Conservation (phyloP, 148 eudicot species). For the Nyssa sinensis region DNA sequence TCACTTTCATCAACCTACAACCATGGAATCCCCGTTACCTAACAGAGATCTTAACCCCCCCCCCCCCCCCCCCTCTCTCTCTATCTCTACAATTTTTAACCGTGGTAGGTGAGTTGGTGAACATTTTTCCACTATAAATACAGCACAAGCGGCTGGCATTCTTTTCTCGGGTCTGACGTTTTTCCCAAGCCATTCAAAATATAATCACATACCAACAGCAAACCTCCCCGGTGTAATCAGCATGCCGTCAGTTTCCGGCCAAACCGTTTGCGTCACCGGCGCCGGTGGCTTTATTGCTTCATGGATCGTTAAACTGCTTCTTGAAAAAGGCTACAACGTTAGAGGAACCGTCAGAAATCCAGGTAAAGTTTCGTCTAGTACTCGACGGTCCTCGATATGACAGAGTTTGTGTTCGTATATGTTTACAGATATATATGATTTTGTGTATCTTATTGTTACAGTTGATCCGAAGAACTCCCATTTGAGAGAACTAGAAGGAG, state of each 20-base stretch:
- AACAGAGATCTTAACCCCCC: too few relatives aligned
- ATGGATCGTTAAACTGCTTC: constrained; percentile 81
- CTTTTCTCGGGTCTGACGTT: background rate
- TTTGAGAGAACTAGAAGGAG: constrained; percentile 85
- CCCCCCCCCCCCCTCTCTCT: background rate
- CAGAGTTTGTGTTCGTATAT: background rate
- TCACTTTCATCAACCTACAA: too few relatives aligned
- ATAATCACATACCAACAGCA: background rate
- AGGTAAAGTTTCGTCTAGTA: constrained; percentile 39
- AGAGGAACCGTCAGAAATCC: constrained; percentile 90
- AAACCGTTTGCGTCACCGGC: constrained; percentile 81
- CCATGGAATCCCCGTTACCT: too few relatives aligned
- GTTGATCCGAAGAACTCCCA: constrained; percentile 88
- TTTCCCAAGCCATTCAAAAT: background rate
- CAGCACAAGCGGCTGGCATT: background rate
- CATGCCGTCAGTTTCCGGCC: constrained; percentile 46
- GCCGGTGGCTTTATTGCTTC: constrained; percentile 96
- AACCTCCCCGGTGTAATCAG: background rate
- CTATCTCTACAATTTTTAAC: background rate
- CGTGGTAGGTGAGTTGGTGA: constrained; percentile 16
- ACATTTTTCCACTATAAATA: background rate
- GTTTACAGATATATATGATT: too few relatives aligned
- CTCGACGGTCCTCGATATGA: too few relatives aligned
- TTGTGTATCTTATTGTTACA: constrained; percentile 15
- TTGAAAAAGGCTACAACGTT: constrained; percentile 71